Conservation (phyloP, 176 grass and related monocot genomes). For the Avena insularis region DNA sequence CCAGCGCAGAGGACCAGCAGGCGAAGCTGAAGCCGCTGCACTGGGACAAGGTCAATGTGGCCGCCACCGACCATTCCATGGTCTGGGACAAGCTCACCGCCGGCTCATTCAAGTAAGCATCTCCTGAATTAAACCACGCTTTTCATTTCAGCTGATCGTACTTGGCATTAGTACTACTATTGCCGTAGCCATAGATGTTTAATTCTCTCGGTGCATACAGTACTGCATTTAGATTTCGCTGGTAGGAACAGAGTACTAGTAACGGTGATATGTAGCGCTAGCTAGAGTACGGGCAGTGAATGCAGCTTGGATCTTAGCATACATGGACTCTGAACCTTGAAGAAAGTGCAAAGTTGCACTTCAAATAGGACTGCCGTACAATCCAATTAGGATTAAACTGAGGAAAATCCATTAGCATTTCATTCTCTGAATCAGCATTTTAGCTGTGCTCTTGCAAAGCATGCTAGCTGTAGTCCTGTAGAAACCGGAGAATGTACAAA, state of each 20-base stretch:
- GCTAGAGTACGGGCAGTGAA: not conserved
- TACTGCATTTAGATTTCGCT: not conserved
- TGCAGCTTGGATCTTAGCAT: not conserved
- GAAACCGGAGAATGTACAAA: slow-evolving; percentile 15
- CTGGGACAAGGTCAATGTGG: slow-evolving; percentile 90
- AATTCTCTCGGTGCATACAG: not conserved
- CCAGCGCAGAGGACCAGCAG: slow-evolving; percentile 38
- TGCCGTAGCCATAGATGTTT: not conserved
- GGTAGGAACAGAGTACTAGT: slow-evolving; percentile 13
- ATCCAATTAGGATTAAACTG: not conserved
- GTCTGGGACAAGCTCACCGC: slow-evolving; percentile 94
- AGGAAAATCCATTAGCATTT: slow-evolving; percentile 1
- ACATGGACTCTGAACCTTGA: slow-evolving; percentile 13
- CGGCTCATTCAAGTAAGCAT: slow-evolving; percentile 92
- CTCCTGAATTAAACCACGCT: slow-evolving; percentile 30
- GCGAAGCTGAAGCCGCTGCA: slow-evolving; percentile 92
- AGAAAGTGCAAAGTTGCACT: not conserved
- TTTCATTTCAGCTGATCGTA: slow-evolving; percentile 18
- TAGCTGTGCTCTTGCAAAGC: not conserved
- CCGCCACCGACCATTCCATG: slow-evolving; percentile 86
- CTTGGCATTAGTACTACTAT: not conserved
- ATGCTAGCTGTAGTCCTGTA: not conserved
- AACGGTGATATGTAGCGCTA: not conserved
- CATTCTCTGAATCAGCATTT: not conserved
- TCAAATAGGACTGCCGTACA: not conserved